Evolutionary conservation across 805 yeast species (phyloP), one percentile per base, ranked within the genome.

Genomic region (Sugiyamaella qingdaonensis): DNA sequence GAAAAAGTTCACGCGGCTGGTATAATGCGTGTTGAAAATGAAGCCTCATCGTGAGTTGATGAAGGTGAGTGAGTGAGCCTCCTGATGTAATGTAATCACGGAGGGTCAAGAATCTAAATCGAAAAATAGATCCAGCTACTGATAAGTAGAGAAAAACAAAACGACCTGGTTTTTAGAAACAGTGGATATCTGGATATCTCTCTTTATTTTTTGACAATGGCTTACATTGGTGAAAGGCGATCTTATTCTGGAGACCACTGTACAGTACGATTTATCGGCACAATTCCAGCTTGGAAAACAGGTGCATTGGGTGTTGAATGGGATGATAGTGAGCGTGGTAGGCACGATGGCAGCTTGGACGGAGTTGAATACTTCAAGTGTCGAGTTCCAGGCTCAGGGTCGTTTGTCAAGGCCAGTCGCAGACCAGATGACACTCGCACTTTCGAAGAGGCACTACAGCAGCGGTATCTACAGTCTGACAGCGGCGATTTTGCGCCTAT

Each of bases 231-330:
- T 24, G 48, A 58, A 3, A 48, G 75, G 43, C 51, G 70, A 4
- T 61, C 76, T 1, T 65, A 68, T 19, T 68, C 68, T n/a, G 78
- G 77, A 0, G 73, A 80, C 4, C 57, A 78, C 1, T 86, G 88
- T 41, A 86, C 95, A 0, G 75, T 90, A 2, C 69, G 76, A 48
- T 90, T 64, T 61, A 62, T 77, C 1, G 97, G 96, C 0, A 43
- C 48, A 2, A 68, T 89, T 0, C 81, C 83, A 0, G 73, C 70
- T 10, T 89, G 96, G 96, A 77, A 79, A 0, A 71, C 66, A 0
- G 39, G 58, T 0, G 89, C 92, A 0, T 66, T 79, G 11, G 97
- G 97, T 0, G 75, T 91, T 2, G 96, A 91, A 66, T 91, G 97
- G 97, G 97, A 91, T 64, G 73, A 81, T 44, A 68, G 76, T 0